phyloP scores from a whole-genome alignment of 75 land plant genomes.

The Isoetes taiwanensis region DNA sequence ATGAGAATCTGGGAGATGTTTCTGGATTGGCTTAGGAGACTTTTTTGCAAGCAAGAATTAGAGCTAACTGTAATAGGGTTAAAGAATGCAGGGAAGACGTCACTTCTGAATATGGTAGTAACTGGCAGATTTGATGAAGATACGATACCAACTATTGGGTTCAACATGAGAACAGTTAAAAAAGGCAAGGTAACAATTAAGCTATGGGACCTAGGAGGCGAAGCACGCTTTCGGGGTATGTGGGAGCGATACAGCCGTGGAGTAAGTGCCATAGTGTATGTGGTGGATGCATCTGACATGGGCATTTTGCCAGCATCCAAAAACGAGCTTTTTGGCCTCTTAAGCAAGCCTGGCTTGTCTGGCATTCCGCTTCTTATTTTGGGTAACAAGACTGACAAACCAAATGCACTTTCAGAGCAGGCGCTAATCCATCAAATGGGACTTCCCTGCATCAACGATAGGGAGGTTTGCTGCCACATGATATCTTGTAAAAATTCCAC shows the following conservation, averaged over 20 bases:
- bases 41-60: too few species aligned
- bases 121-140: conserved; percentile 1
- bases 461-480: conserved; percentile 2
- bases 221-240: conserved; percentile 6
- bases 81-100: conserved; percentile 7
- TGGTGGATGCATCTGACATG: conserved; percentile 7
- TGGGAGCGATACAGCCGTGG: conserved; percentile 12
- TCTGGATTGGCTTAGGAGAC: conserved; percentile 89
- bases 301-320: background rate
- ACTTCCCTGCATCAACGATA: background rate
- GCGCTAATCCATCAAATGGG: background rate
- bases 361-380: background rate
- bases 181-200: background rate
- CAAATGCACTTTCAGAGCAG: background rate
- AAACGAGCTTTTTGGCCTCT: background rate
- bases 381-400: background rate
- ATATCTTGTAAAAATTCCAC: conserved; percentile 2
- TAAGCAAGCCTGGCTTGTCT: background rate
- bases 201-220: conserved; percentile 8
- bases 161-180: background rate
- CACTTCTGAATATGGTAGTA: background rate
- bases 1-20: conserved; percentile 83
- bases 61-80: background rate
- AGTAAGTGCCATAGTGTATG: background rate
- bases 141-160: conserved; percentile 2